Conservation (phyloP, 768 basidiomycete species). For the Brasilioporus rufonigricans region DNA sequence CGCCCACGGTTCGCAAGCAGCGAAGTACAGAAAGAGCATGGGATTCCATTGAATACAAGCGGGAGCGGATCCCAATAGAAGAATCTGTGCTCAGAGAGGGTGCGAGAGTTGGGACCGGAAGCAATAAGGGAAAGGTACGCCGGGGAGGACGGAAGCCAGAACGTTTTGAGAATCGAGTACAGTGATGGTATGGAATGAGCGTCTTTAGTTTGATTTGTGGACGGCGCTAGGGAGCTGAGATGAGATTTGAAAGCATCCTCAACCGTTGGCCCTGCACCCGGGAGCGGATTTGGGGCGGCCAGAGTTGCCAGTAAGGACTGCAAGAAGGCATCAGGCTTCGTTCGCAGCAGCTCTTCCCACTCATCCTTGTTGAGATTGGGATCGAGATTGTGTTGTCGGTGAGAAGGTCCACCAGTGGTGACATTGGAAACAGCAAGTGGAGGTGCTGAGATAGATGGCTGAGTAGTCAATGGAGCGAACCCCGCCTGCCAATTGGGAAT, state of each 20-base stretch:
- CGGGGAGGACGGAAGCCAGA: conserved; percentile 81
- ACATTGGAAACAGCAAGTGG: conserved; percentile 34
- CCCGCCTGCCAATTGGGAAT: conserved; percentile 30
- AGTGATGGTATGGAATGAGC: conserved; percentile 61
- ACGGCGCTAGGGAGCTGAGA: conserved; percentile 59
- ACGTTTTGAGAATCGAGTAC: conserved; percentile 77
- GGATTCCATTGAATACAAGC: conserved; percentile 78
- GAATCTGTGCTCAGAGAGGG: conserved; percentile 72
- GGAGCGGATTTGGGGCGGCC: conserved; percentile 60
- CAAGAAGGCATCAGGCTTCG: conserved; percentile 57
- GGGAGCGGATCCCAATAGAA: conserved; percentile 88
- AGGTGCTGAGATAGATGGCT: conserved; percentile 31
- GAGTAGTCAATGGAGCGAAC: conserved; percentile 26
- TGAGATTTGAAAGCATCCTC: conserved; percentile 82
- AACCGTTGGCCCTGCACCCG: conserved; percentile 58
- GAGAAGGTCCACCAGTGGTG: conserved; percentile 14
- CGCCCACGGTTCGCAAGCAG: conserved; percentile 66
- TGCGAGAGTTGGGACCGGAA: conserved; percentile 63
- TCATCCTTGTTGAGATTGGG: conserved; percentile 56
- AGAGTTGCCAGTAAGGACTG: conserved; percentile 55
- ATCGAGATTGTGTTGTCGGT: conserved; percentile 40
- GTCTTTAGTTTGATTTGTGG: conserved; percentile 39
- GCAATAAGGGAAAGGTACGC: conserved; percentile 75
- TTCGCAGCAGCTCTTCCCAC: conserved; percentile 60
- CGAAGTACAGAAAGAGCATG: conserved; percentile 62